Percentiles rank a stretch among this genome's conserved stretches.
These are phyloP conservation scores for Candida orba DNA, from an alignment of 805 yeast genomes.

Conservation along the genomic window DNA sequence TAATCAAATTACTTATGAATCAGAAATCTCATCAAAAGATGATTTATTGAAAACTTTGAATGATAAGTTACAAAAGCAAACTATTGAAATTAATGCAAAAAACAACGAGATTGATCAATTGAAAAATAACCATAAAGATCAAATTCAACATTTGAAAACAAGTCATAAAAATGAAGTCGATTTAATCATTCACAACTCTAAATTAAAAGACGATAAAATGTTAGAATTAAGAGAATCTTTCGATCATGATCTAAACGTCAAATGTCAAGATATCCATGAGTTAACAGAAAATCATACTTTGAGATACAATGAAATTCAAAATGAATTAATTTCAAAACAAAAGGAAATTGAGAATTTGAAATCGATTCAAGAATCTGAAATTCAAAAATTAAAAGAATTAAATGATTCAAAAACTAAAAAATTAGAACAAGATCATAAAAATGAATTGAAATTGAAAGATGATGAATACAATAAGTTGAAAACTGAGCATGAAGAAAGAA, in stretches of 20 bases:
- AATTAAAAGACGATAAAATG: neutral
- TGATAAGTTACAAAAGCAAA: neutral
- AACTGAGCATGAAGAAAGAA: too few relatives aligned
- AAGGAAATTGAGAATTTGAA: neutral
- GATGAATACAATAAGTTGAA: too few relatives aligned
- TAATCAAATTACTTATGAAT: neutral
- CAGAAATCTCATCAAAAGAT: neutral
- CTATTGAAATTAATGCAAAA: neutral
- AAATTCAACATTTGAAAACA: neutral
- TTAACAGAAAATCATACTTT: too few relatives aligned
- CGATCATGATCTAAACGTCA: too few relatives aligned
- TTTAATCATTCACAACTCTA: neutral
- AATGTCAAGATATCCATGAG: too few relatives aligned
- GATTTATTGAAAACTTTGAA: neutral
- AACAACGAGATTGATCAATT: neutral
- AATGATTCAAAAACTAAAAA: too few relatives aligned
- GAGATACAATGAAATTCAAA: neutral
- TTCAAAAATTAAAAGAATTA: neutral
- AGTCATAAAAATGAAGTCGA: slow-evolving; percentile 2
- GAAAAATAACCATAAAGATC: neutral
- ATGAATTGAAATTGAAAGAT: too few relatives aligned
- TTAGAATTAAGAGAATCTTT: too few relatives aligned
- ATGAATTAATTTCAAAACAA: neutral
- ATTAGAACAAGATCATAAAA: too few relatives aligned
- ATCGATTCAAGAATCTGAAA: neutral